Base-by-base conservation (phyloP, 345 rosid genomes). In the Gossypium anomalum region DNA sequence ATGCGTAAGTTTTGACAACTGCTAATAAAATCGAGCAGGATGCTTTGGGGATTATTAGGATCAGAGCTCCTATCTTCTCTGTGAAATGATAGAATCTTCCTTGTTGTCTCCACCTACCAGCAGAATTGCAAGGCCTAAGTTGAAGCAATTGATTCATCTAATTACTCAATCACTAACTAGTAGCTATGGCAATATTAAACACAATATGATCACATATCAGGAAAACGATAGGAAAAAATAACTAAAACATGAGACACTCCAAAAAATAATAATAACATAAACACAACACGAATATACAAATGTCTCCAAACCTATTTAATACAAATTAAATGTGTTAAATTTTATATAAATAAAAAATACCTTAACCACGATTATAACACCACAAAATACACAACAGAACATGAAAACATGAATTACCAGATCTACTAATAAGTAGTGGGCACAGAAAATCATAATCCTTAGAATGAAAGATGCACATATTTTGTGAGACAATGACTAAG, bases 11-110 rank as follows among this genome's bases (percentile, higher is more conserved):
- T 93, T 79, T 93, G 99, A 85, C 96, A 90, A 82, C 98, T 95
- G 90, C 98, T 90, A 73, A 95, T 86, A 79, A 93, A 95, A 86
- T 95, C 99, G 78, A 95, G 99, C 81, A 95, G 85, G 80, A 95
- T 87, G 79, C 92, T 91, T 83, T 91, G 99, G 65, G 98, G 89
- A 84, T 82, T 91, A 81, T 87, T 91, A 77, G 97, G 93, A 87
- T 95, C 99, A 56, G 96, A 81, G 78, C 83, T 87, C 80, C 90
- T 87, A 78, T 95, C 94, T 86, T 95, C 99, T 78, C 97, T 86
- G 77, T 95, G 99, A 86, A 95, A 91, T 41, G 96, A 93, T 78
- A 95, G 78, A 70, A 95, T 86, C 86, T 93, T 95, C 77, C 93
- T 85, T 34, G 89, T 93, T 38, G 97, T 90, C 82, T 95, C 99